phyloP scores from a whole-genome alignment of 2,329 filamentous ascomycete genomes.

The Alternaria sp. region DNA sequence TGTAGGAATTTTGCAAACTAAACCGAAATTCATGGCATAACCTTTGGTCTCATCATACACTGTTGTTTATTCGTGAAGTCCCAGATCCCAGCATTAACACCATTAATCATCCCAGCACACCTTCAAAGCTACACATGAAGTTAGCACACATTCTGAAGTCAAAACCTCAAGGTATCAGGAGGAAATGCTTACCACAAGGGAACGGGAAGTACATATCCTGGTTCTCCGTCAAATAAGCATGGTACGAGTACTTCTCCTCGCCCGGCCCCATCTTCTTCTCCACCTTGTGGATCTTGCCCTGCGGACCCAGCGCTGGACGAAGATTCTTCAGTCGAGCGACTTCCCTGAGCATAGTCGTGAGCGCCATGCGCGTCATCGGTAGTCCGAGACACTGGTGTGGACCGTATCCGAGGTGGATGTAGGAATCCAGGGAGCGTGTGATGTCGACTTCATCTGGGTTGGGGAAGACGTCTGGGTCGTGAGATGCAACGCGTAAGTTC shows the following conservation, averaged over 20 bases:
- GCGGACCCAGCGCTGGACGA: slow-evolving; percentile 47
- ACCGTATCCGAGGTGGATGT: slow-evolving; percentile 54
- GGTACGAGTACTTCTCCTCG: slow-evolving; percentile 45
- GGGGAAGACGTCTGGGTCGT: slow-evolving; percentile 50
- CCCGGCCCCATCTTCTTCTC: slow-evolving; percentile 34
- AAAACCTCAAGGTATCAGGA: too few relatives aligned
- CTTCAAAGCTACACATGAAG: slow-evolving; percentile 28
- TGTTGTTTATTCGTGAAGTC: not conserved
- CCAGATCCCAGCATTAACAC: too few relatives aligned
- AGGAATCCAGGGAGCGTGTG: slow-evolving; percentile 48
- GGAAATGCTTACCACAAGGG: slow-evolving; percentile 48
- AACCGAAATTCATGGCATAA: not conserved
- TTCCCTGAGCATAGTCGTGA: slow-evolving; percentile 56
- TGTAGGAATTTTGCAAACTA: not conserved
- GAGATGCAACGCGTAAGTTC: slow-evolving; percentile 51
- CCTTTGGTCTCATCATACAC: not conserved
- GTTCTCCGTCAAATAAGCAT: slow-evolving; percentile 56
- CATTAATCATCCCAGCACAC: slow-evolving; percentile 36
- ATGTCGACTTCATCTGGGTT: slow-evolving; percentile 50
- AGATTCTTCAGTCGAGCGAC: slow-evolving; percentile 50
- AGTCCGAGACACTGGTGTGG: slow-evolving; percentile 53
- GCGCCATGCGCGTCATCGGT: slow-evolving; percentile 51
- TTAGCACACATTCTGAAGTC: slow-evolving; percentile 9
- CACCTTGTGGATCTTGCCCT: slow-evolving; percentile 54
- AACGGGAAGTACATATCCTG: slow-evolving; percentile 57